These are phyloP conservation scores for Ceratobasidium sp. DNA, from an alignment of 1,284 basidiomycete genomes.

Conservation along the genomic window DNA sequence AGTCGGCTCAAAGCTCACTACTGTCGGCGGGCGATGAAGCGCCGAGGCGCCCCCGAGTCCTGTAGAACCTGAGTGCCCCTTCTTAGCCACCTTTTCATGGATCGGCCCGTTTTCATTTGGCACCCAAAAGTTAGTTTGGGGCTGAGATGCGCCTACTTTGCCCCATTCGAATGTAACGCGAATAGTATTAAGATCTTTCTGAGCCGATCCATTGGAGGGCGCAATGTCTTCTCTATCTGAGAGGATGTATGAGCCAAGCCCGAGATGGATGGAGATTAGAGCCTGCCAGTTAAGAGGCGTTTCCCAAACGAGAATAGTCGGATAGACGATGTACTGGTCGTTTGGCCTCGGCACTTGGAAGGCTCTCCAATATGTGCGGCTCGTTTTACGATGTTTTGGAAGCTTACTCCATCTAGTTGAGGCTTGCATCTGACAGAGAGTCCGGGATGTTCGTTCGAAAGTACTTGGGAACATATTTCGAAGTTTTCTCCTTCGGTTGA, in stretches of 20 bases:
- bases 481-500: constrained; percentile 30
- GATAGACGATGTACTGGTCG: not conserved
- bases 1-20: not conserved
- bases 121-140: not conserved
- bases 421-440: not conserved
- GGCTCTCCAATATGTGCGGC: no score
- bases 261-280: not conserved
- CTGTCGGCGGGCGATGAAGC: not conserved
- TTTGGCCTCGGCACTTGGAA: not conserved
- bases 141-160: not conserved
- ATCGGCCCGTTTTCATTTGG: not conserved
- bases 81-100: constrained; percentile 27
- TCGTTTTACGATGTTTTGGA: no score
- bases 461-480: constrained; percentile 7
- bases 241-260: not conserved
- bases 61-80: constrained; percentile 14
- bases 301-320: constrained; percentile 19
- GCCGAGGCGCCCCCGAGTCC: constrained; percentile 9
- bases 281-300: constrained; percentile 13
- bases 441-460: not conserved
- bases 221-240: constrained; percentile 1
- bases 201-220: not conserved
- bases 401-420: constrained; percentile 8
- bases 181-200: constrained; percentile 25
- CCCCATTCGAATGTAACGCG: constrained; percentile 4